Conservation (phyloP, 2,329 filamentous ascomycete species). For the Drechslerella coelobrocha region DNA sequence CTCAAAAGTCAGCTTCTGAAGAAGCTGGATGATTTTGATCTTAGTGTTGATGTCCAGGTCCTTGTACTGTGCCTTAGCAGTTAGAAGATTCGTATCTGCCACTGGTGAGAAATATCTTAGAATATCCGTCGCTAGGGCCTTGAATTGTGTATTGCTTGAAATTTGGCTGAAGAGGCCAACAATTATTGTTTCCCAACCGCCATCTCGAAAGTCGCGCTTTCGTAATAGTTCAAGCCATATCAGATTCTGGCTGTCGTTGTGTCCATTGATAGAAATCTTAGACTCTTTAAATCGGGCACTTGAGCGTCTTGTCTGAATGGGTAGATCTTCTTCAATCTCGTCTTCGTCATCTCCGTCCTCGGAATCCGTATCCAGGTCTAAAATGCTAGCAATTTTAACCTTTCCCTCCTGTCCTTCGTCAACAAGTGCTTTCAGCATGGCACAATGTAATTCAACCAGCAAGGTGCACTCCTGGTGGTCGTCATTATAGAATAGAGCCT, state of each 20-base stretch:
- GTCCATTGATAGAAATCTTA: constrained; percentile 42
- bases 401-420: constrained; percentile 79
- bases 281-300: constrained; percentile 47
- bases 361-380: constrained; percentile 64
- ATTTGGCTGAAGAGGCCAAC: constrained; percentile 85
- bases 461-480: constrained; percentile 79
- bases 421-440: constrained; percentile 85
- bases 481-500: constrained; percentile 80
- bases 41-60: constrained; percentile 82
- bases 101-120: constrained; percentile 81
- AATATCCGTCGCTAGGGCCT: constrained; percentile 77
- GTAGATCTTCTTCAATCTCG: constrained; percentile 65
- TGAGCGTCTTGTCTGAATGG: constrained; percentile 58
- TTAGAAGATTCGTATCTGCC: constrained; percentile 76
- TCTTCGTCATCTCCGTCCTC: constrained; percentile 70
- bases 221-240: constrained; percentile 86
- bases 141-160: constrained; percentile 74
- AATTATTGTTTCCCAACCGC: constrained; percentile 90
- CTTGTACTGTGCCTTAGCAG: constrained; percentile 74
- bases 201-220: constrained; percentile 82
- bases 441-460: constrained; percentile 88
- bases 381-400: constrained; percentile 75
- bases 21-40: constrained; percentile 78
- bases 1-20: constrained; percentile 83
- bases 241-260: constrained; percentile 60